phyloP scores from a whole-genome alignment of 805 yeast species.

The Maudiozyma barnettii region DNA sequence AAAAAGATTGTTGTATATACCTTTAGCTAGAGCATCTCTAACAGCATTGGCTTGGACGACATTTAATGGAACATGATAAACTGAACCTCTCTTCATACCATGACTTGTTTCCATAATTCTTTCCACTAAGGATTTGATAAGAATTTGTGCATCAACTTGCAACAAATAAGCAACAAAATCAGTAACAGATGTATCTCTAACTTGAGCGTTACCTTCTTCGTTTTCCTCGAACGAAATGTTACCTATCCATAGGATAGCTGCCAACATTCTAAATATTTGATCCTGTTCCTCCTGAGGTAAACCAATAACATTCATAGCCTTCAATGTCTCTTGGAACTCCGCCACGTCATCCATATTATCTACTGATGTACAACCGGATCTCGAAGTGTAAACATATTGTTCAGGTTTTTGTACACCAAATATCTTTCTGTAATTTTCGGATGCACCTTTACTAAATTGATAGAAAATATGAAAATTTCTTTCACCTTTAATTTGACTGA shows the following conservation, averaged over 20 bases:
- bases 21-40: slow-evolving; percentile 90
- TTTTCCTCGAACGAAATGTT: slow-evolving; percentile 79
- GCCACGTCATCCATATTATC: slow-evolving; percentile 74
- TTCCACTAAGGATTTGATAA: slow-evolving; percentile 62
- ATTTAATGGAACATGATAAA: slow-evolving; percentile 90
- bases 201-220: slow-evolving; percentile 73
- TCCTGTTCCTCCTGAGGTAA: slow-evolving; percentile 77
- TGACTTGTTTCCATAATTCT: slow-evolving; percentile 85
- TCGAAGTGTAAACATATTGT: slow-evolving; percentile 79
- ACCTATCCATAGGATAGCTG: slow-evolving; percentile 90
- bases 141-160: slow-evolving; percentile 61
- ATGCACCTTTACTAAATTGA: slow-evolving; percentile 88
- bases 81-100: slow-evolving; percentile 83
- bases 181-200: slow-evolving; percentile 83
- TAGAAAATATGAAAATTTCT: slow-evolving; percentile 96
- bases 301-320: slow-evolving; percentile 86
- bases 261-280: slow-evolving; percentile 72
- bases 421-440: slow-evolving; percentile 68
- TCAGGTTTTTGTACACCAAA: slow-evolving; percentile 94
- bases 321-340: slow-evolving; percentile 72
- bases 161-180: slow-evolving; percentile 87
- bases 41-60: slow-evolving; percentile 90
- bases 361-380: slow-evolving; percentile 77
- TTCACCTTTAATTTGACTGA: slow-evolving; percentile 85
- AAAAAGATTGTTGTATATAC: slow-evolving; percentile 81